Evolutionary conservation across 306 rosid genomes (phyloP).

Genomic region (Carpinus fangiana): DNA sequence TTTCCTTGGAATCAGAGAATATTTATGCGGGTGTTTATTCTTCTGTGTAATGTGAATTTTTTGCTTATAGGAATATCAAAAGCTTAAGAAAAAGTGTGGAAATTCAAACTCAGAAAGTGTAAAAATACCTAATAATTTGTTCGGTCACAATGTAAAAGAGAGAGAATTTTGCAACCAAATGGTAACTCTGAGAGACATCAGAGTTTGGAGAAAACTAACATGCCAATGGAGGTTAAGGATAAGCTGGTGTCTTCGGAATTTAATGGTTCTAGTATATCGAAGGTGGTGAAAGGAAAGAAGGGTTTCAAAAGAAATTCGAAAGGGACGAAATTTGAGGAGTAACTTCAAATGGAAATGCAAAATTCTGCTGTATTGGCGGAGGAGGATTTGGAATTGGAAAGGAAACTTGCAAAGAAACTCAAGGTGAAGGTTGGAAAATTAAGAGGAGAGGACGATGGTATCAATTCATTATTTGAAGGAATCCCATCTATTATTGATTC

Average conservation of each 20-base stretch:
- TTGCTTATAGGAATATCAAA: conserved; percentile 40
- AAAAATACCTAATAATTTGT: conserved; percentile 20
- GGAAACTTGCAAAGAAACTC: conserved; percentile 81
- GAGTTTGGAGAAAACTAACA: conserved; percentile 10
- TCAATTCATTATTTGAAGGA: conserved; percentile 62
- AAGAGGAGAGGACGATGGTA: conserved; percentile 69
- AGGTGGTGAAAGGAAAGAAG: conserved; percentile 33
- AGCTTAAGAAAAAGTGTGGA: conserved; percentile 20
- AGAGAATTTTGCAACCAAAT: conserved; percentile 18
- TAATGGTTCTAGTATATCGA: conserved; percentile 25
- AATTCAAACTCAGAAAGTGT: conserved; percentile 25
- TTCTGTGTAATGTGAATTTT: background rate
- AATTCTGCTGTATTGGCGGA: conserved; percentile 32
- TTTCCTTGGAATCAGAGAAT: background rate
- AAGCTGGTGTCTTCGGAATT: conserved; percentile 10
- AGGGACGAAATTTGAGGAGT: conserved; percentile 28
- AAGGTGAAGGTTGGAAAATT: conserved; percentile 77
- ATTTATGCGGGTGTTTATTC: background rate
- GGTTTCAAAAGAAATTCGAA: conserved; percentile 21
- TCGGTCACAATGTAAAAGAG: conserved; percentile 25
- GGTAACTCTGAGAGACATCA: conserved; percentile 25
- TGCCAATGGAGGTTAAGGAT: background rate
- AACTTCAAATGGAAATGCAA: conserved; percentile 34
- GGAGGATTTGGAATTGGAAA: conserved; percentile 76
- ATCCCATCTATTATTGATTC: conserved; percentile 43